A percentile compares a stretch with the other conserved stretches of the same genome.
phyloP scores from a whole-genome alignment of 1,139 yeast genomes.

The Protomyces gravidus region DNA sequence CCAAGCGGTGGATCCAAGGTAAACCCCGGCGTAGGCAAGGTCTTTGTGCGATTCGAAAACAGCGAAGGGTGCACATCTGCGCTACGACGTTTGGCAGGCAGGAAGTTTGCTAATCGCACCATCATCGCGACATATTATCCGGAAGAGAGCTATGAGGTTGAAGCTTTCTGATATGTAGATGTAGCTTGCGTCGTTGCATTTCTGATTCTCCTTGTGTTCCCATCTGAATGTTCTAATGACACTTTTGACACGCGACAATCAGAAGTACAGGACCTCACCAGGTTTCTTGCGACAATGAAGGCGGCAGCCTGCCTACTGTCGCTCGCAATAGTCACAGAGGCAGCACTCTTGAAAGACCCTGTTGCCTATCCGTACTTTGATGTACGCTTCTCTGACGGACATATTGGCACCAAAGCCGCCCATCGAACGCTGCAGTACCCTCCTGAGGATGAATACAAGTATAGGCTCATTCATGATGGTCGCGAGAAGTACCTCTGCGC shows the following conservation, averaged over 20 bases:
- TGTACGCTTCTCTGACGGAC: background rate
- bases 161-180: slow-evolving; percentile 2
- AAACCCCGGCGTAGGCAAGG: slow-evolving; percentile 64
- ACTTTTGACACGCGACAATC: background rate
- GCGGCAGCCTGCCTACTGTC: background rate
- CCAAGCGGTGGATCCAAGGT: slow-evolving; percentile 47
- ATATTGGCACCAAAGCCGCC: slow-evolving; percentile 2
- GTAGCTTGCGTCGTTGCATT: background rate
- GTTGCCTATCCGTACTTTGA: slow-evolving; percentile 17
- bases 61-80: slow-evolving; percentile 56
- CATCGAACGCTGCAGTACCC: background rate
- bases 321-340: background rate
- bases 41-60: slow-evolving; percentile 61
- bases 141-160: slow-evolving; percentile 49
- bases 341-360: background rate
- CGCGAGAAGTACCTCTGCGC: slow-evolving; percentile 13
- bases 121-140: slow-evolving; percentile 63
- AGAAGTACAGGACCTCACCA: background rate
- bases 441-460: background rate
- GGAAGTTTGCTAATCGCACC: slow-evolving; percentile 64
- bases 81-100: slow-evolving; percentile 60
- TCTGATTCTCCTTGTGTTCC: background rate
- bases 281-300: background rate
- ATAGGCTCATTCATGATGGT: slow-evolving; percentile 8
- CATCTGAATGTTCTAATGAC: background rate